These are phyloP conservation scores for Thuidium tamariscinum DNA, from an alignment of 225 moss, liverwort and hornwort species.

Conservation along the genomic window DNA sequence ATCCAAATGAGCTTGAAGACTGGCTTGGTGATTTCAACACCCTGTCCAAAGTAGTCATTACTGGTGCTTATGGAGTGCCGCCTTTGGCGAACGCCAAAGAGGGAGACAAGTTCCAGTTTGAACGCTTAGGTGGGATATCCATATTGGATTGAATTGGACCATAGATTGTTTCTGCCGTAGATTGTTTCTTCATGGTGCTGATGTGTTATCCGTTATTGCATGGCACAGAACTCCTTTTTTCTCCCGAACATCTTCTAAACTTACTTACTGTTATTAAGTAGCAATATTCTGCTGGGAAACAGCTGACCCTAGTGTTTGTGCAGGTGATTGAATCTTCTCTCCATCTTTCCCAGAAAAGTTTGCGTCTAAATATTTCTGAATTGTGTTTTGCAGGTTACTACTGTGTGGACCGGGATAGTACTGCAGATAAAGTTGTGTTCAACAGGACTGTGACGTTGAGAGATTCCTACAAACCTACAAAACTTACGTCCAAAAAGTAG, in stretches of 20 bases:
- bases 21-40: slow-evolving; percentile 86
- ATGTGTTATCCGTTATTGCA: not conserved
- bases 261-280: not conserved
- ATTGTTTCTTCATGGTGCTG: not conserved
- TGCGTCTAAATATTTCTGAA: not conserved
- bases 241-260: not conserved
- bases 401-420: slow-evolving; percentile 66
- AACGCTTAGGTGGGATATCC: slow-evolving; percentile 62
- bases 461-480: slow-evolving; percentile 63
- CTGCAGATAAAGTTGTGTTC: slow-evolving; percentile 52
- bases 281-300: not conserved
- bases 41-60: slow-evolving; percentile 56
- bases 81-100: slow-evolving; percentile 47
- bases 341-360: not conserved
- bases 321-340: not conserved
- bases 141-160: not conserved
- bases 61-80: slow-evolving; percentile 64
- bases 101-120: slow-evolving; percentile 96
- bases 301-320: not conserved
- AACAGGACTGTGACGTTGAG: slow-evolving; percentile 92
- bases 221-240: not conserved
- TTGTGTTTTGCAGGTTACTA: slow-evolving; percentile 57
- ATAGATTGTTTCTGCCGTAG: not conserved
- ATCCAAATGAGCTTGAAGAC: slow-evolving; percentile 73
- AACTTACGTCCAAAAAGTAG: not conserved